Conservation (phyloP, 768 basidiomycete species). For the Boletus edulis region DNA sequence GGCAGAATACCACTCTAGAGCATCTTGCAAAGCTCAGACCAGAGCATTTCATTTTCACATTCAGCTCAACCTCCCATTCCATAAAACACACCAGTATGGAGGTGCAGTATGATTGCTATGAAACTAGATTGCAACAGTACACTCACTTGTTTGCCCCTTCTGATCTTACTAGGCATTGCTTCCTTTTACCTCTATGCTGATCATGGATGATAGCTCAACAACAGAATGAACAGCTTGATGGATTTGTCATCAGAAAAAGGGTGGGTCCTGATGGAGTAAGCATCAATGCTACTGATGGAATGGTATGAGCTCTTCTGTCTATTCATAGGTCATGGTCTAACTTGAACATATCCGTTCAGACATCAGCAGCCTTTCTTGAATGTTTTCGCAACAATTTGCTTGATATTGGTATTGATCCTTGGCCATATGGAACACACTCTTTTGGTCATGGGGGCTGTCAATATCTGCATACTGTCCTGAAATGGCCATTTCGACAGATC, state of each 20-base stretch:
- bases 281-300: background rate
- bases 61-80: background rate
- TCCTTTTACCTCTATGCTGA: background rate
- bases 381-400: background rate
- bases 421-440: background rate
- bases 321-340: no score
- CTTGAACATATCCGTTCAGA: background rate
- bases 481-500: background rate
- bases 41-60: background rate
- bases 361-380: background rate
- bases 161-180: background rate
- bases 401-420: background rate
- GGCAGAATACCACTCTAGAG: background rate
- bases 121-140: no score
- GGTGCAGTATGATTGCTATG: no score
- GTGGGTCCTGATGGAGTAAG: background rate
- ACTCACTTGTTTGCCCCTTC: background rate
- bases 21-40: background rate
- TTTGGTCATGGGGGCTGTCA: background rate
- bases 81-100: background rate
- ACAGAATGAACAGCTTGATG: background rate
- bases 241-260: background rate
- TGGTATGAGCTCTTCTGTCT: background rate
- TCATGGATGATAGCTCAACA: background rate
- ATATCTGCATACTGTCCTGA: background rate